Conservation (phyloP, 176 grass and related monocot species). For the Oryza coarctata region DNA sequence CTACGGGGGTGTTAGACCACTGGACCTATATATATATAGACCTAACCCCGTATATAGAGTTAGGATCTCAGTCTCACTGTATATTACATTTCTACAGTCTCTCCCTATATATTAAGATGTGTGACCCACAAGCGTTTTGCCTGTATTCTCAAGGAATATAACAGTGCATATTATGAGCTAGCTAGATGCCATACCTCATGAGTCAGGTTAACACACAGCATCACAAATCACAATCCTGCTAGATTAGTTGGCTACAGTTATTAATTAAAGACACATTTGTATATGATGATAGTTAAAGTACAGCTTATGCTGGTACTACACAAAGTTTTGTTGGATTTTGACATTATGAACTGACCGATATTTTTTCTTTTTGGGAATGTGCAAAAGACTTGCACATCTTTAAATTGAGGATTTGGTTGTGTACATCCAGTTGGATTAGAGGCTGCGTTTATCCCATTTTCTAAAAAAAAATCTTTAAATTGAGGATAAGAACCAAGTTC, state of each 20-base stretch:
- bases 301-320: background rate
- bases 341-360: background rate
- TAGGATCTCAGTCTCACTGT: no score
- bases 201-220: background rate
- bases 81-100: no score
- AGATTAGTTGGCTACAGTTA: background rate
- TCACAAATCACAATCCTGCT: background rate
- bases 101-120: background rate
- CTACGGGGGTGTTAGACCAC: no score
- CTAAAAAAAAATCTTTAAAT: no score
- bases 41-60: no score
- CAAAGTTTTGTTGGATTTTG: background rate
- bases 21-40: no score
- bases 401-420: no score
- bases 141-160: background rate
- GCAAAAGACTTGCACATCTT: no score
- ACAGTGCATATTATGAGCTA: constrained; percentile 10
- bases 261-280: background rate
- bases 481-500: no score
- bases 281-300: background rate
- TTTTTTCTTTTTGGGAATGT: no score
- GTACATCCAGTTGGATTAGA: no score
- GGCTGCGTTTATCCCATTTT: no score
- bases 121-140: constrained; percentile 3
- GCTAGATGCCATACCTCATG: background rate